Conservation (phyloP, 768 basidiomycete genomes). For the Melanogaster broomeanus region DNA sequence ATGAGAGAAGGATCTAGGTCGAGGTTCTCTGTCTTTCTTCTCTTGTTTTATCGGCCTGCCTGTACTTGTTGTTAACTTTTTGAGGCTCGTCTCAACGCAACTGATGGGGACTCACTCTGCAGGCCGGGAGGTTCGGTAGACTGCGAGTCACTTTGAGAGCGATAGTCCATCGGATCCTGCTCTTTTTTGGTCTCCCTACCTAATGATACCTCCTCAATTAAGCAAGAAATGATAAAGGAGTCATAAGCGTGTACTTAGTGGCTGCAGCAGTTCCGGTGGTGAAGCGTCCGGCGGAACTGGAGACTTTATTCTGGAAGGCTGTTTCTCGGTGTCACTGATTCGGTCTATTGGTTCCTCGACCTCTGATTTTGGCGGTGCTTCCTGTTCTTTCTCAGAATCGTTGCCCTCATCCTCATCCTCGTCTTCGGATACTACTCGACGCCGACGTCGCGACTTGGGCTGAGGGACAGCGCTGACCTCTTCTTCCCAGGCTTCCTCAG, state of each 20-base stretch:
- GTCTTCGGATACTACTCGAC: conserved; percentile 8
- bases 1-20: neutral
- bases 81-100: neutral
- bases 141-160: neutral
- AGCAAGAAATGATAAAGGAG: neutral
- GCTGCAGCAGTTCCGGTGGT: neutral
- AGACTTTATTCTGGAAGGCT: neutral
- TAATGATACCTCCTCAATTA: neutral
- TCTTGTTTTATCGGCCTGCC: conserved; percentile 20
- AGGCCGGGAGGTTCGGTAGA: neutral
- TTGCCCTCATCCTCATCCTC: conserved; percentile 6
- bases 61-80: neutral
- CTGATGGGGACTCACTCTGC: conserved; percentile 4
- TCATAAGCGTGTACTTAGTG: conserved; percentile 1
- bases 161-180: neutral
- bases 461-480: neutral
- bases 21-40: neutral
- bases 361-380: neutral
- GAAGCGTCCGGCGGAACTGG: neutral
- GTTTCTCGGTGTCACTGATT: neutral
- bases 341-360: neutral
- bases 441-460: conserved; percentile 4
- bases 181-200: conserved; percentile 6
- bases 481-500: conserved; percentile 2
- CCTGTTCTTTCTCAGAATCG: conserved; percentile 3